Percentiles rank a stretch among this genome's conserved stretches.
These are phyloP conservation scores for Aschersonia sp. DNA, from an alignment of 2,329 filamentous ascomycete genomes.

Conservation along the genomic window DNA sequence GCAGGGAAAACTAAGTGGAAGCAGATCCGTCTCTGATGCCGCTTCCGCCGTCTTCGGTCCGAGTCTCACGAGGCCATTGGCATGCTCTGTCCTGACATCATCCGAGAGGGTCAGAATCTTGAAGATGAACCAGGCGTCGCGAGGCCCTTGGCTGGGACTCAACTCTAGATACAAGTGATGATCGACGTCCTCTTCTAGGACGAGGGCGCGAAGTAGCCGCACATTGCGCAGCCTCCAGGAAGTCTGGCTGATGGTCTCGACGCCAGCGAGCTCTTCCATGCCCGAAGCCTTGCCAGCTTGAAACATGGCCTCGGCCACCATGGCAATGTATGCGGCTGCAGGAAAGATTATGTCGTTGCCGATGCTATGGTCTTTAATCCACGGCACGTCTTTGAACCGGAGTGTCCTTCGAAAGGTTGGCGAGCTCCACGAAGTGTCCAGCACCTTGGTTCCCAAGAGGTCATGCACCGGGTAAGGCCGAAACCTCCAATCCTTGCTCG, in stretches of 20 bases:
- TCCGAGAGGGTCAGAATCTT: no score
- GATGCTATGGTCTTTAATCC: not conserved
- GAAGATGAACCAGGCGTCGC: no score
- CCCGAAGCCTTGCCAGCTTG: not conserved
- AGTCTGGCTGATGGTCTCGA: not conserved
- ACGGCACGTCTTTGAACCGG: not conserved
- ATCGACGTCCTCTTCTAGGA: no score
- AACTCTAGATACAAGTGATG: no score
- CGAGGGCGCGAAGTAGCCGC: not conserved
- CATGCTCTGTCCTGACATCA: no score
- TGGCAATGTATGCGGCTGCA: not conserved
- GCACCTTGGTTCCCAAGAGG: not conserved
- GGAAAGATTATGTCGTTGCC: not conserved
- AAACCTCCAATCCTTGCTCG: not conserved
- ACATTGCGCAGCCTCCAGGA: not conserved
- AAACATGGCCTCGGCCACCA: not conserved
- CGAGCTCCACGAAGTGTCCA: not conserved
- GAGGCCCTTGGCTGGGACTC: no score
- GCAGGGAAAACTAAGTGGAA: not conserved
- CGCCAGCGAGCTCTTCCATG: not conserved
- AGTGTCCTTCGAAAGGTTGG: not conserved
- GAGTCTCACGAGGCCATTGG: no score
- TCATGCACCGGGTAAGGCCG: not conserved
- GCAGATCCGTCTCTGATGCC: no score
- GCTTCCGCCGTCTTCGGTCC: no score